Evolutionary conservation across 495 filamentous ascomycete genomes (phyloP), one percentile per base, ranked within the genome.

Genomic region (Penicillium bialowiezense): DNA sequence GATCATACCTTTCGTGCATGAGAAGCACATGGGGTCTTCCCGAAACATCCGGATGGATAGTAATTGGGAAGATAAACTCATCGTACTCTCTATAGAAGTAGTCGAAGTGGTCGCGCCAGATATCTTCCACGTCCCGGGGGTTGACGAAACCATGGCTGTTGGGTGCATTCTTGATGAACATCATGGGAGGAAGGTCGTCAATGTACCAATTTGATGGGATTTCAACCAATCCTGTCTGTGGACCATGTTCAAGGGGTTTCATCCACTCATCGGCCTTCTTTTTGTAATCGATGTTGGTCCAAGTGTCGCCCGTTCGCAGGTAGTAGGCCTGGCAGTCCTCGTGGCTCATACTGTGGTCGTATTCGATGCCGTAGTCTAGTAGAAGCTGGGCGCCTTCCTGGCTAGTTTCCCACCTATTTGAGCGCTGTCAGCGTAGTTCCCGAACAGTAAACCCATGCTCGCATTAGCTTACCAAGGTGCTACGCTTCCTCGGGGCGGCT

Each of bases 171-270:
- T 83, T 83, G 60, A 83, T 80, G 50, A 83, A 83, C 78, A 82
- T 80, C 76, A 78, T 74, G 0, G 74, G 75, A 3, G 74, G 73
- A 49, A 84, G 55, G 55, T 85, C 84, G 52, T 87, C 84, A 23
- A 86, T 73, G 59, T 86, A 82, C 84, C 84, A 86, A 29, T 77
- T 84, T 1, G 76, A 79, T 0, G 84, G 84, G 32, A 87, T 83
- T 59, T 86, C 82, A 2, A 86, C 82, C 1, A 87, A 62, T 0
- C 77, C 76, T 8, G 76, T 83, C 33, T 74, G 62, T 32, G 73
- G 59, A 6, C 77, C 74, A 36, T 69, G 68, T 34, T 71, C 67
- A 44, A 85, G 65, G 0, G 83, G 84, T 55, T 78, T 77, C 83
- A 86, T 86, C 84, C 84, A 87, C 24, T 71, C 64, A n/a, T 78